Base-by-base conservation (phyloP, 106 monocot species). In the Amphibolis antarctica region DNA sequence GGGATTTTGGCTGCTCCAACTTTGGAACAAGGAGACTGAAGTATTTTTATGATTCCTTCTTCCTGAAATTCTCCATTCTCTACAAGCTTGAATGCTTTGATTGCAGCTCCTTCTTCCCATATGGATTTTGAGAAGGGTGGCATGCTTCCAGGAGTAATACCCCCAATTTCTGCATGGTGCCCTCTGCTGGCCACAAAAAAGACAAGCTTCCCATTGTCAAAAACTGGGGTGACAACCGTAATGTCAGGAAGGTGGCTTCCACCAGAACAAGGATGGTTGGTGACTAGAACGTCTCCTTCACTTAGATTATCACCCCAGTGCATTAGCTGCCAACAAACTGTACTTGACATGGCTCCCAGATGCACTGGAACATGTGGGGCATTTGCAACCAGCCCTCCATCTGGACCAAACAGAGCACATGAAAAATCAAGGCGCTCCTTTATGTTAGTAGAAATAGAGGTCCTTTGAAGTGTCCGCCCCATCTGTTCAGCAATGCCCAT, bases 401-500 rank as follows among this genome's bases (percentile, higher is more conserved):
- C 74, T 1, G 96, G 96, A 19, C 84, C 90, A 66, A 96, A 96
- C 1, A 96, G 66, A 23, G 96, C 96, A 75, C 96, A 96, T 11
- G 96, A 96, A 58, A 96, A 96, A 49, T 96, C 96, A 11, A 96
- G 78, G 19, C 96, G 61, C 64, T 96, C 96, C 69, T 96, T 96
- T 60, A 96, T 96, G 62, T 96, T 96, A 21, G 96, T 96, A 28
- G 89, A 90, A 36, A 90, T 90, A 22, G 96, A 89, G 30, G 86
- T 96, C 59, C 89, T 83, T 53, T 96, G 96, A 36, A 96, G 86
- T 10, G 96, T 90, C 27, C 96, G 81, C 9, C 96, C 96, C 96
- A 96, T 96, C 66, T 96, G 96, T 73, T 96, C 96, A 14, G 96
- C 96, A 64, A 96, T 96, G 44, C 96, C 96, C 96, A 96, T 96